Evolutionary conservation across 1,139 yeast genomes (phyloP), one percentile per base, ranked within the genome.

Genomic region (Taphrina flavorubra): DNA sequence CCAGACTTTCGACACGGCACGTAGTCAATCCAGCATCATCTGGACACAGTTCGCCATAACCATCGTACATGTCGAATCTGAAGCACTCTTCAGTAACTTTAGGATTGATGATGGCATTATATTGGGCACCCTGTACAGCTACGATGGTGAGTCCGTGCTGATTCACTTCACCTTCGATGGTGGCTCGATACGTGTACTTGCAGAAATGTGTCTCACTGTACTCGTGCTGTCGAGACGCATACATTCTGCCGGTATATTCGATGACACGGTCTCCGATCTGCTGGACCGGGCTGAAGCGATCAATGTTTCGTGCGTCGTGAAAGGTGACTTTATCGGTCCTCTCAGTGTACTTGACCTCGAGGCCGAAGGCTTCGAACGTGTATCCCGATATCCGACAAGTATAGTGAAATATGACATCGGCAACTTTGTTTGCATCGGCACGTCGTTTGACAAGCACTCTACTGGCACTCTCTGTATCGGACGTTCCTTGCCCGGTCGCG

Each of bases 101-200:
- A 0, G 42, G 42, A 4, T 25, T 25, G 31, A 25, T 25, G 31
- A 25, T 25, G 53, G 14, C n/a, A 4, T 25, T 10, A 18, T 20
- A 20, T 14, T 18, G 11, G n/a, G 18, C 25, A 1, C 11, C 11
- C 18, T 46, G 51, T 8, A n/a, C 31, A 6, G 20, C 53, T 14
- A 49, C 8, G 11, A 34, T n/a, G 6, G 36, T 49, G 36, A 49
- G 6, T 1, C n/a, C 14, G 1, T 2, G 8, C 36, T 2, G 36
- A n/a, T 49, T 16, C 10, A 49, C 53, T 20, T 49, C 53, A 8
- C 53, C 53, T 25, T 49, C 53, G 8, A 49, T 11, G n/a, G 11
- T 16, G 2, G 53, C 53, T n/a, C 53, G 53, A 34, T 20, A 49
- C 10, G 36, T 49, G 36, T 49, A 49, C 16, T 14, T n/a, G 18